phyloP scores from a whole-genome alignment of 352 stramenopile species.

The Phytophthora vignae region DNA sequence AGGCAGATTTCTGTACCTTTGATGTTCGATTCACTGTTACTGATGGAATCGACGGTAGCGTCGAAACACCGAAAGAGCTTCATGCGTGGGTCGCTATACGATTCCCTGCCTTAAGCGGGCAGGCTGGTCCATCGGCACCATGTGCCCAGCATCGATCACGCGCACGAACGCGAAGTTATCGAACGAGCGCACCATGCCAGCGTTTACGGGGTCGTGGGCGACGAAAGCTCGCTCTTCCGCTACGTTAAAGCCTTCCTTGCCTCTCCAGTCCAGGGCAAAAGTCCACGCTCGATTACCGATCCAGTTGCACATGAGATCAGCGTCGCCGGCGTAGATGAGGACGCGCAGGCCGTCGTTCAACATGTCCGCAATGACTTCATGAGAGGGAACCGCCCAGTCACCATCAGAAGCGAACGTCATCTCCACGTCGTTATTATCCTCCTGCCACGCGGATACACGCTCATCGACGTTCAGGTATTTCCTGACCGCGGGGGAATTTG shows the following conservation, averaged over 20 bases:
- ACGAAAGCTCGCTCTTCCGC: slow-evolving; percentile 44
- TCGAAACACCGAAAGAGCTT: no score
- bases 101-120: no score
- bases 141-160: slow-evolving; percentile 61
- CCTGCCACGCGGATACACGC: slow-evolving; percentile 63
- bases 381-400: slow-evolving; percentile 95
- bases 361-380: slow-evolving; percentile 84
- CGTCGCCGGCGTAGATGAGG: neutral
- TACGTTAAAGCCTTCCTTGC: neutral
- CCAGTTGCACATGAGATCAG: neutral
- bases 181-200: slow-evolving; percentile 45
- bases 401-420: slow-evolving; percentile 70
- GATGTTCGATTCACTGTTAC: no score
- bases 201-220: slow-evolving; percentile 19
- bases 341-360: slow-evolving; percentile 37
- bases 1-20: no score
- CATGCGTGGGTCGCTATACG: no score
- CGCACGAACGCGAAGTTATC: slow-evolving; percentile 55
- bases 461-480: slow-evolving; percentile 48
- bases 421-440: slow-evolving; percentile 91
- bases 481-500: slow-evolving; percentile 59
- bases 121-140: slow-evolving; percentile 62
- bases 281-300: neutral
- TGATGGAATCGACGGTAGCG: no score
- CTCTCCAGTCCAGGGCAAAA: neutral